Evolutionary conservation across 805 yeast genomes (phyloP), one percentile per base, ranked within the genome.

Genomic region (Ogataea kodamae): DNA sequence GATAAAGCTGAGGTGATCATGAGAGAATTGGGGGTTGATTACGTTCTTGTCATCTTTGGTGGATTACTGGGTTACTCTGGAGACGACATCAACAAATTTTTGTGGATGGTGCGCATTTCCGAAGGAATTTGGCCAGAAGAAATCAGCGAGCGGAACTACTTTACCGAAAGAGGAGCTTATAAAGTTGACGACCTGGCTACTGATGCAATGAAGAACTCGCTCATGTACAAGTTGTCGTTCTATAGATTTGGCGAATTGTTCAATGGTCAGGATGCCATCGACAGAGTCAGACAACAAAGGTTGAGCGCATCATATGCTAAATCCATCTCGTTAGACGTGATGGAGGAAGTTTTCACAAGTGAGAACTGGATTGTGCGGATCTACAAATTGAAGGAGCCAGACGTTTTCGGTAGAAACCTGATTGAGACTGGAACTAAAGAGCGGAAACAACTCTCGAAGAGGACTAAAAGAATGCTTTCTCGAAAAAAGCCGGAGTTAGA

Each of bases 101-200:
- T 92, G 55, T 94, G 99, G 98, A 92, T 92, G 99, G 88, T 92
- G 18, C 77, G 98, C 61, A 92, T 92, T 48, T 76, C 96, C n/a
- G 96, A 92, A 63, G 98, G 98, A 35, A 86, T 92, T 40, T 92
- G 99, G 99, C 99, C 98, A 1, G 97, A 92, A n/a, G 97, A 92
- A 56, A 79, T 92, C 39, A 73, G 69, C 47, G 98, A 92, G 65
- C 69, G 92, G 44, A 74, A 78, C 46, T 92, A 67, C 64, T 92
- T 89, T 72, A 83, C 89, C 14, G 75, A 76, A 5, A 64, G 76
- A 35, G 97, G 97, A 42, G 96, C 88, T 60, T 92, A 87, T 60
- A 78, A 78, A 52, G 81, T 92, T 35, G 97, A 92, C 58, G 76
- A 72, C 37, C 65, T 65, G 20, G 97, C 97, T 10, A 66, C 96